Evolutionary conservation across 2,329 filamentous ascomycete species (phyloP).

Genomic region (Talaromyces verruculosus): DNA sequence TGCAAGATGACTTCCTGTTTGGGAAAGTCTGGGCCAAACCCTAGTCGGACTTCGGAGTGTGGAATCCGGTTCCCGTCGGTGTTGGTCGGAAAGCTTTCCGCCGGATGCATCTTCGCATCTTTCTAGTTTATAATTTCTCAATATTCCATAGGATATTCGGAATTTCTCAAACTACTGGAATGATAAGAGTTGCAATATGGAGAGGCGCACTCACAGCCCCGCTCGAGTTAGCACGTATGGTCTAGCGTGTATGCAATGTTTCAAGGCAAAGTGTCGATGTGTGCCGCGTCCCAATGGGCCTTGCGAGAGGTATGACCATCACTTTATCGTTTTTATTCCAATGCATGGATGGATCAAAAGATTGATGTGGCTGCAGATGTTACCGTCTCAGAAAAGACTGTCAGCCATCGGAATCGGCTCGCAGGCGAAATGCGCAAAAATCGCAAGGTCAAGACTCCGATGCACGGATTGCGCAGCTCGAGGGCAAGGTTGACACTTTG

Average conservation of each 20-base stretch:
- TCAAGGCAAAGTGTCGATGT: constrained; percentile 35
- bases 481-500: constrained; percentile 37
- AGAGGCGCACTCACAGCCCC: constrained; percentile 18
- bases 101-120: background rate
- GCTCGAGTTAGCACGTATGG: constrained; percentile 28
- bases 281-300: constrained; percentile 24
- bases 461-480: constrained; percentile 37
- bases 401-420: constrained; percentile 36
- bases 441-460: constrained; percentile 29
- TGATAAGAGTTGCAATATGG: background rate
- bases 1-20: background rate
- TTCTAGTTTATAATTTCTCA: background rate
- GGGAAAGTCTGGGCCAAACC: background rate
- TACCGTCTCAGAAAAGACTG: constrained; percentile 39
- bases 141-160: background rate
- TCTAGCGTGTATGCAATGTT: constrained; percentile 32
- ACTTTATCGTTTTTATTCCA: too few species aligned
- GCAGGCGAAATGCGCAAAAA: constrained; percentile 31
- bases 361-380: constrained; percentile 30
- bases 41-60: constrained; percentile 1
- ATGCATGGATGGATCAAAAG: background rate
- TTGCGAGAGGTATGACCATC: constrained; percentile 29
- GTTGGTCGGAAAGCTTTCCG: background rate
- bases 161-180: background rate
- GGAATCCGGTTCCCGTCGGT: background rate